Conservation (phyloP, 192 early-diverging fungal species). For the Linnemannia schmuckeri region DNA sequence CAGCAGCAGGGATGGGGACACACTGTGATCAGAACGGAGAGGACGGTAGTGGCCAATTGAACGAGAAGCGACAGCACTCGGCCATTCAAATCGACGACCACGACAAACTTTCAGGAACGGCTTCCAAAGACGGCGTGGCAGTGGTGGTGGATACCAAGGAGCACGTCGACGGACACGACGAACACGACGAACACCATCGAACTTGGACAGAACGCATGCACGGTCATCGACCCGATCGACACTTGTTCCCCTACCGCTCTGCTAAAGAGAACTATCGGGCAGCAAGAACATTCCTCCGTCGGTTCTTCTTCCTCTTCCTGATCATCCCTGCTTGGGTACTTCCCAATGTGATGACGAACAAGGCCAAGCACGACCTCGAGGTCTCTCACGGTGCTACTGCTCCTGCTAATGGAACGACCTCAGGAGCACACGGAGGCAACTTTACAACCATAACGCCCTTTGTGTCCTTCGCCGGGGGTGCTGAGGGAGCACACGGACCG, state of each 20-base stretch:
- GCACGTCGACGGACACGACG: not conserved
- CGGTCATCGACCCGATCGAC: constrained; percentile 35
- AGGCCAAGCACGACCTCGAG: constrained; percentile 21
- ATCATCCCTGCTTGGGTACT: constrained; percentile 50
- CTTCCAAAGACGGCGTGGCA: no score
- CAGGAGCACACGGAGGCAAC: constrained; percentile 4
- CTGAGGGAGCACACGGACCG: constrained; percentile 11
- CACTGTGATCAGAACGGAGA: not conserved
- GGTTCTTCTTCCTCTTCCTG: constrained; percentile 41
- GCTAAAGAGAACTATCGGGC: constrained; percentile 37
- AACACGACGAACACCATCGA: not conserved
- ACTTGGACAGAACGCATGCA: constrained; percentile 24
- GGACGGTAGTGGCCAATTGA: not conserved
- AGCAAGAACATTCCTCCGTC: constrained; percentile 29
- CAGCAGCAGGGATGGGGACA: not conserved
- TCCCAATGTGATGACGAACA: constrained; percentile 28
- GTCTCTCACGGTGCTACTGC: not conserved
- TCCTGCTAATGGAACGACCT: not conserved
- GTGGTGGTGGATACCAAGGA: not conserved
- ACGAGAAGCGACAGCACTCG: constrained; percentile 12
- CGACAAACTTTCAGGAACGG: not conserved
- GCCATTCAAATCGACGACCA: constrained; percentile 18
- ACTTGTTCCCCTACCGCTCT: constrained; percentile 43
- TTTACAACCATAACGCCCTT: not conserved
- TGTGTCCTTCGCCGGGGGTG: not conserved